Evolutionary conservation across 257 asterid species (phyloP), one percentile per base, ranked within the genome.

Genomic region (Oldenlandia corymbosa): DNA sequence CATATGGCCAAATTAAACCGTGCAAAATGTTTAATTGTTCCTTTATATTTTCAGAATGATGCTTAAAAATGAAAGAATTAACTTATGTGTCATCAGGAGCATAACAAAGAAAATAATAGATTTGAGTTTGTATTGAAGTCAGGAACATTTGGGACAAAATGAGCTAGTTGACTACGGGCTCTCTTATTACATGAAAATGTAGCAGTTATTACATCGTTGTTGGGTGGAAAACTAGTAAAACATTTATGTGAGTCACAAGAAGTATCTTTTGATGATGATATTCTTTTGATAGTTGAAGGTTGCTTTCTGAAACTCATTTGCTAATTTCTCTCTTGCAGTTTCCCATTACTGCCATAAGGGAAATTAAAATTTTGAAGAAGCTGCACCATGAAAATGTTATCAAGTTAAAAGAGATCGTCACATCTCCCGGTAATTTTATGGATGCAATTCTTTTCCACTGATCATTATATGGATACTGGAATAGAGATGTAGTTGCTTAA

Each of bases 281-380:
- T 45, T 45, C 31, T 30, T n/a, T 32, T 18, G 28, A 30, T 39
- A 16, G 5, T 46, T 31, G 11, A 30, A 62, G 4, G 43, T 45
- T 45, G 28, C 27, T 27, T n/a, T 61, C 41, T 62, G 13, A 62
- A 62, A n/a, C 34, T 46, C 55, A 30, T 61, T 5, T 43, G 53
- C 23, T 21, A 17, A 55, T 9, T 7, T 62, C 7, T 42, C 18
- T 60, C 7, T 39, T 81, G 77, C 87, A 89, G 96, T 89, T 89
- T 59, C 96, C 96, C 6, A 89, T 89, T 27, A 89, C 96, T 10
- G 96, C 96, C 52, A 89, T 89, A 53, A 88, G 96, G 5, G 96
- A 89, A 75, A 89, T 89, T 50, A 89, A 89, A 70, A 89, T 89
- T 68, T 73, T 89, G 45, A 89, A 89, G 91, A 89, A 89, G 87